Percentiles rank a stretch among this genome's conserved stretches.
phyloP scores from a whole-genome alignment of 225 moss, liverwort and hornwort species.

The Marchantia paleacea region DNA sequence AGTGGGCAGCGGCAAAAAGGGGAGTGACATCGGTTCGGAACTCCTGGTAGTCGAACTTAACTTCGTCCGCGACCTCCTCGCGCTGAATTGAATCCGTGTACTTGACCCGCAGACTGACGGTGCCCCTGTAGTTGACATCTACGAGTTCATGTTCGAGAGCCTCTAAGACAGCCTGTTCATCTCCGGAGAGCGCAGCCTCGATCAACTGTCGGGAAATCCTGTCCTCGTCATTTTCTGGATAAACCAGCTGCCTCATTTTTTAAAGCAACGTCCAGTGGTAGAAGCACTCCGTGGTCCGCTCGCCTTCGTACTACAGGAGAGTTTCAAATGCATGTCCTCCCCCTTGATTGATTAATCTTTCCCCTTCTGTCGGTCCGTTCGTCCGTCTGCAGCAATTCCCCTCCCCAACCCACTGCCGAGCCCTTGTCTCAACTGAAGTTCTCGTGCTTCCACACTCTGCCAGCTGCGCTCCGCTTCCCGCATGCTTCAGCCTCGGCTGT shows the following conservation, averaged over 20 bases:
- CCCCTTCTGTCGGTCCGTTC: neutral
- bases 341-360: neutral
- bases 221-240: conserved; percentile 46
- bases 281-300: neutral
- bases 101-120: conserved; percentile 49
- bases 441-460: conserved; percentile 13
- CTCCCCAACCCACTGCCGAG: neutral
- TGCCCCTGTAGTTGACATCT: conserved; percentile 53
- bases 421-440: conserved; percentile 12
- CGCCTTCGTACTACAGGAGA: conserved; percentile 4
- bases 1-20: conserved; percentile 53
- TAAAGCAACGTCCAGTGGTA: conserved; percentile 17
- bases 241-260: conserved; percentile 51
- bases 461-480: conserved; percentile 5
- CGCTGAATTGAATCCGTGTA: conserved; percentile 48
- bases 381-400: neutral
- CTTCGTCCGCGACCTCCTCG: conserved; percentile 48
- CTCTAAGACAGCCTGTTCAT: conserved; percentile 40
- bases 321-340: conserved; percentile 27
- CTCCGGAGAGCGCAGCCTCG: conserved; percentile 39
- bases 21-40: conserved; percentile 55
- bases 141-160: conserved; percentile 41
- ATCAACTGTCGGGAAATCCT: conserved; percentile 44
- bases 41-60: conserved; percentile 48
- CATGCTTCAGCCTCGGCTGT: conserved; percentile 8